phyloP scores from a whole-genome alignment of 2,329 filamentous ascomycete genomes.

The Aspergillus japonicus region DNA sequence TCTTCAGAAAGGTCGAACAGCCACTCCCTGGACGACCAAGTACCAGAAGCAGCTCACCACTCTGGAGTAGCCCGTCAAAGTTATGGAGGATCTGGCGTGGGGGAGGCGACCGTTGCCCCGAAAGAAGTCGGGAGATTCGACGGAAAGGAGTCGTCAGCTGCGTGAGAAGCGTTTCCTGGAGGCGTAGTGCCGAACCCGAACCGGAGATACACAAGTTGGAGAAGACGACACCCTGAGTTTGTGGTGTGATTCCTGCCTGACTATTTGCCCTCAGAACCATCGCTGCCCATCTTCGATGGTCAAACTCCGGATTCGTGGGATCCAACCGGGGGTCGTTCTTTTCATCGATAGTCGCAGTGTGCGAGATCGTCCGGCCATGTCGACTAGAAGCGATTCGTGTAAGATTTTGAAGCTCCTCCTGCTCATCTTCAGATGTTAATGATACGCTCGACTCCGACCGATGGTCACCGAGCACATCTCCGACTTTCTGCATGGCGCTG shows the following conservation, averaged over 20 bases:
- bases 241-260: constrained; percentile 22
- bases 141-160: constrained; percentile 36
- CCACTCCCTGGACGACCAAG: constrained; percentile 41
- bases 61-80: constrained; percentile 52
- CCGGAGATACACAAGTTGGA: constrained; percentile 26
- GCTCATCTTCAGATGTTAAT: not conserved
- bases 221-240: constrained; percentile 26
- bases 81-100: constrained; percentile 50
- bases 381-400: constrained; percentile 26
- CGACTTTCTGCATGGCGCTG: not conserved
- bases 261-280: constrained; percentile 19
- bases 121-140: constrained; percentile 8
- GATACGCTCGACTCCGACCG: not conserved
- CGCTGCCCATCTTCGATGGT: constrained; percentile 28
- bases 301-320: constrained; percentile 23
- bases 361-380: constrained; percentile 22
- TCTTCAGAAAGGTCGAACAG: constrained; percentile 81
- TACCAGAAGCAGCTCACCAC: constrained; percentile 46
- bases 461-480: not conserved
- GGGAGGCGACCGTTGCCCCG: constrained; percentile 41
- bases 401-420: constrained; percentile 7
- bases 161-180: constrained; percentile 26
- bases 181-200: constrained; percentile 24
- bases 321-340: constrained; percentile 23
- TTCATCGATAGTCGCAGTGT: constrained; percentile 11